These are phyloP conservation scores for Pulveroboletus sp. DNA, from an alignment of 768 basidiomycete genomes.

Conservation along the genomic window DNA sequence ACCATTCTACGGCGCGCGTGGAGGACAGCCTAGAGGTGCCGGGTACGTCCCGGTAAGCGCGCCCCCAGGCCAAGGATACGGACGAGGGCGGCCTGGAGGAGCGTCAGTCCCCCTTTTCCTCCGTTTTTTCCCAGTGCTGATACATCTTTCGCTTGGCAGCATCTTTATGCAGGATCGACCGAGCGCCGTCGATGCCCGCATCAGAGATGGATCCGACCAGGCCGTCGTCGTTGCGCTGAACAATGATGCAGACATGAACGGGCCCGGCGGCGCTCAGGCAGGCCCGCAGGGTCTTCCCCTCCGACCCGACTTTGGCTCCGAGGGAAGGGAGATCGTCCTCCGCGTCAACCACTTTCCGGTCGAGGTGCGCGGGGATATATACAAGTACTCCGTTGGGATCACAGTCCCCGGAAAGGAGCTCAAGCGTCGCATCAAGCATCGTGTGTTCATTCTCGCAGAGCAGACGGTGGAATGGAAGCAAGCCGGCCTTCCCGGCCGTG, in stretches of 20 bases:
- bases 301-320: conserved; percentile 43
- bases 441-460: conserved; percentile 47
- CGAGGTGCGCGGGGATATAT: conserved; percentile 34
- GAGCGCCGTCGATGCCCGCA: conserved; percentile 55
- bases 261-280: neutral
- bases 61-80: too few relatives aligned
- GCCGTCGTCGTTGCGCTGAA: conserved; percentile 25
- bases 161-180: conserved; percentile 34
- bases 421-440: conserved; percentile 35
- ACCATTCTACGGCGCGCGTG: too few relatives aligned
- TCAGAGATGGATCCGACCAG: conserved; percentile 37
- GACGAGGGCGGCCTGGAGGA: conserved; percentile 15
- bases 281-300: conserved; percentile 33
- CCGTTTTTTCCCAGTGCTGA: neutral
- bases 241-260: too few relatives aligned
- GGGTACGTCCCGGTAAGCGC: too few relatives aligned
- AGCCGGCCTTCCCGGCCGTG: conserved; percentile 32
- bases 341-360: conserved; percentile 51
- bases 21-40: too few relatives aligned
- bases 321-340: conserved; percentile 37
- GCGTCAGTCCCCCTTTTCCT: conserved; percentile 8
- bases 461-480: conserved; percentile 34
- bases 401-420: conserved; percentile 23
- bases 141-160: neutral
- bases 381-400: conserved; percentile 37